phyloP scores from a whole-genome alignment of 768 basidiomycete species.

The Termitomyces eurrhizus region DNA sequence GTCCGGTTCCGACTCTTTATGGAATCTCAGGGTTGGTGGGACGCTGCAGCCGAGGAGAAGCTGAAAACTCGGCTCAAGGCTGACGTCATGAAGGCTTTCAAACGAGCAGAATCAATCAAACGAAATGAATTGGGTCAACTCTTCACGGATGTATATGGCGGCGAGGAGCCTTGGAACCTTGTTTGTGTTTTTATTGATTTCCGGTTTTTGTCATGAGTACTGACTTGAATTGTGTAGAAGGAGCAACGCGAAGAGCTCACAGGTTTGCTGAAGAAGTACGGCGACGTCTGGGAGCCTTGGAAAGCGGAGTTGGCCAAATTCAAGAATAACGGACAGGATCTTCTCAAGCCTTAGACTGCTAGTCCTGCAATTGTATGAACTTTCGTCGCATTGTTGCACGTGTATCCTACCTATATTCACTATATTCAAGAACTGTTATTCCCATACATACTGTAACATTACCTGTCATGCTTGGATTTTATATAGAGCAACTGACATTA shows the following conservation, averaged over 20 bases:
- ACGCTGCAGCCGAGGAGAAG: slow-evolving; percentile 64
- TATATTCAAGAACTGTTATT: neutral
- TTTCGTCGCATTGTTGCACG: neutral
- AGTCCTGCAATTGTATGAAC: neutral
- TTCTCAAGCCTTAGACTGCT: slow-evolving; percentile 24
- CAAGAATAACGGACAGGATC: slow-evolving; percentile 65
- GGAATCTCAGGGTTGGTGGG: slow-evolving; percentile 85
- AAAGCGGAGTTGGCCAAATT: slow-evolving; percentile 72
- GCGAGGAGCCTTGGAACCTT: slow-evolving; percentile 80
- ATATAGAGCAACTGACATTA: neutral
- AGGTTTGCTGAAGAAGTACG: slow-evolving; percentile 77
- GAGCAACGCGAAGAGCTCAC: slow-evolving; percentile 83
- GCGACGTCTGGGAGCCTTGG: slow-evolving; percentile 86
- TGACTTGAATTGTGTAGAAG: slow-evolving; percentile 38
- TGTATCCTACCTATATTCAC: neutral
- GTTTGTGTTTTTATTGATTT: slow-evolving; percentile 40
- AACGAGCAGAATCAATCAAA: slow-evolving; percentile 66
- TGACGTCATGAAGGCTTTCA: slow-evolving; percentile 77
- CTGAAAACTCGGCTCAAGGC: slow-evolving; percentile 64
- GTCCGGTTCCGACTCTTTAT: slow-evolving; percentile 82
- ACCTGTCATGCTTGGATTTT: neutral
- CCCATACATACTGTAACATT: neutral
- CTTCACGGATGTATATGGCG: slow-evolving; percentile 86
- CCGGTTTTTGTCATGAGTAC: neutral
- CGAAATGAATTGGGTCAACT: slow-evolving; percentile 72